Evolutionary conservation across 139 green algal species (phyloP).

Genomic region (Chlorella sorokiniana): DNA sequence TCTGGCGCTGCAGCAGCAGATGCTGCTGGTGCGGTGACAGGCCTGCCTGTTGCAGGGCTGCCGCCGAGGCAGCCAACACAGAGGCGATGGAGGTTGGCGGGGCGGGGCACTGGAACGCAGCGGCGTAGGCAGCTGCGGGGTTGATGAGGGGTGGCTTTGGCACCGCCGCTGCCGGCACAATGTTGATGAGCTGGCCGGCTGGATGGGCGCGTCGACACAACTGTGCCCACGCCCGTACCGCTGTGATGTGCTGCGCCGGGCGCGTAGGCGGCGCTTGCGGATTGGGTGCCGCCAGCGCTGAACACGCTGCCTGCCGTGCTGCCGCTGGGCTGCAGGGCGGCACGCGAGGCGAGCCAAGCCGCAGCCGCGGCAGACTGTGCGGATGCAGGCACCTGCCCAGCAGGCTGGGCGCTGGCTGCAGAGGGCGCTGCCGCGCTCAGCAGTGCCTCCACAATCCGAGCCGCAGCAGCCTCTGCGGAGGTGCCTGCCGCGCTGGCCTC

Average conservation of each 20-base stretch:
- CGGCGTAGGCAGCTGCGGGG: not conserved
- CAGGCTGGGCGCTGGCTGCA: too few species aligned
- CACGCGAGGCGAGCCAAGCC: too few species aligned
- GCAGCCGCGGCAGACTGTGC: too few species aligned
- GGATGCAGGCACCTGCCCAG: too few species aligned
- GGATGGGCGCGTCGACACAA: not conserved
- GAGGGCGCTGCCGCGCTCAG: too few species aligned
- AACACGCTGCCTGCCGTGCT: too few species aligned
- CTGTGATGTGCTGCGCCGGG: too few species aligned
- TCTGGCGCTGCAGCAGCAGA: not conserved
- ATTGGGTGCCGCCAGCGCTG: too few species aligned
- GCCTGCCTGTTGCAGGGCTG: not conserved
- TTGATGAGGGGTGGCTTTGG: not conserved
- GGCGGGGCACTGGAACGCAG: not conserved
- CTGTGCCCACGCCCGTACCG: too few species aligned
- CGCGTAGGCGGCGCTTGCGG: too few species aligned
- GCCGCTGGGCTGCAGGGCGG: too few species aligned
- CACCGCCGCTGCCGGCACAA: not conserved
- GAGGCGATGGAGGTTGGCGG: not conserved
- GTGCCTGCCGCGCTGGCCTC: not conserved
- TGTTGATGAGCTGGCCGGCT: not conserved
- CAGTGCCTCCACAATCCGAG: too few species aligned
- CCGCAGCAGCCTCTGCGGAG: not conserved
- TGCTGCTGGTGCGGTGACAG: not conserved
- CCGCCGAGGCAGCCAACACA: not conserved